These are phyloP conservation scores for Fusarium siculi DNA, from an alignment of 2,329 filamentous ascomycete genomes.

Conservation along the genomic window DNA sequence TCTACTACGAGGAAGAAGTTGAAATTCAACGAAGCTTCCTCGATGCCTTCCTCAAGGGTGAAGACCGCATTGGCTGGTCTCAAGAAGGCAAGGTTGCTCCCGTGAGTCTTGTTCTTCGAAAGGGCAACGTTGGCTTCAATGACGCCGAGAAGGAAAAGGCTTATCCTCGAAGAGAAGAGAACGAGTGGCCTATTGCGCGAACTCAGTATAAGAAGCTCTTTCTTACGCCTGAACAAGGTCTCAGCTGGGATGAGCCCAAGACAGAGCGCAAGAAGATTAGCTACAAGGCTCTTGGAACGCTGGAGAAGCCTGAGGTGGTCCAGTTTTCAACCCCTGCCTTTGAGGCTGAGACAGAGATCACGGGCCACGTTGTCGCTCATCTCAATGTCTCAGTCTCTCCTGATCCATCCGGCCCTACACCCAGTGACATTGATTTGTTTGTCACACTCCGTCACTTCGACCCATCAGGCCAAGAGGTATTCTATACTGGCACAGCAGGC, in stretches of 20 bases:
- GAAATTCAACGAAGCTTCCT: constrained; percentile 75
- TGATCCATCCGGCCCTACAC: constrained; percentile 53
- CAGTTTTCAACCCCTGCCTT: constrained; percentile 69
- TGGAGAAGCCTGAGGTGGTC: constrained; percentile 64
- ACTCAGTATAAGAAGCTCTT: constrained; percentile 72
- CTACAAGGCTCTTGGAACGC: constrained; percentile 68
- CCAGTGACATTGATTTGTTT: constrained; percentile 70
- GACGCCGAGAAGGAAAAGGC: constrained; percentile 67
- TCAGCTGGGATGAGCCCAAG: constrained; percentile 42
- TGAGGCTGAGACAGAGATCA: constrained; percentile 73
- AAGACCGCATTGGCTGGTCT: constrained; percentile 72
- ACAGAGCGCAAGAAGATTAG: constrained; percentile 55
- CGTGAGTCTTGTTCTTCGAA: constrained; percentile 70
- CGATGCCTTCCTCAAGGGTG: constrained; percentile 75
- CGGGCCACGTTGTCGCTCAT: constrained; percentile 72
- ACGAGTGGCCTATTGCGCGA: constrained; percentile 73
- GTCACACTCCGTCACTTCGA: constrained; percentile 70
- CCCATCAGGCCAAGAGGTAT: constrained; percentile 64
- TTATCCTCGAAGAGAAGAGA: constrained; percentile 66
- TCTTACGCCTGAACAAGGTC: constrained; percentile 59
- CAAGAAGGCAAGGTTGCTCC: constrained; percentile 65
- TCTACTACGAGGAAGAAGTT: constrained; percentile 77
- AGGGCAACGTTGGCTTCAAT: constrained; percentile 75
- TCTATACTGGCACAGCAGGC: constrained; percentile 73
- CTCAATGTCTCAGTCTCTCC: constrained; percentile 72